A percentile compares a stretch with the other conserved stretches of the same genome.
These are phyloP conservation scores for Xerocomellus chrysenteron DNA, from an alignment of 768 basidiomycete genomes.

Conservation along the genomic window DNA sequence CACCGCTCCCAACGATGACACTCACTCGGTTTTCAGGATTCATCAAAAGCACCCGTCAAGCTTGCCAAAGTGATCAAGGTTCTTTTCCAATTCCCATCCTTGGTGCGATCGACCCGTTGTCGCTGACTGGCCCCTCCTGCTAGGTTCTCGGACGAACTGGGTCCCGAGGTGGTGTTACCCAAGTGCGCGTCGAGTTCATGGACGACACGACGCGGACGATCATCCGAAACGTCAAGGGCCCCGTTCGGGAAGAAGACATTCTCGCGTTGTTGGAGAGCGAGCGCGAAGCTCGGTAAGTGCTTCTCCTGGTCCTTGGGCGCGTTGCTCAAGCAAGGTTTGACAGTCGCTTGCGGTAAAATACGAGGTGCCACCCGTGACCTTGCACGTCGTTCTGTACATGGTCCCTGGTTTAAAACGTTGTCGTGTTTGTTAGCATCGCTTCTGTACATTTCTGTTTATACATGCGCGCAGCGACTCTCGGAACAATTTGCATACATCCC, in stretches of 20 bases:
- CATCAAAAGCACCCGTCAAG: conserved; percentile 91
- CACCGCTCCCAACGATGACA: background rate
- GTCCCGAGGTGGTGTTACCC: conserved; percentile 97
- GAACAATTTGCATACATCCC: background rate
- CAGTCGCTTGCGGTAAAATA: conserved; percentile 25
- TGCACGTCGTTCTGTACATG: background rate
- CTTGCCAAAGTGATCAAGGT: conserved; percentile 99
- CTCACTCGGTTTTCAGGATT: conserved; percentile 49
- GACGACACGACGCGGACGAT: conserved; percentile 94
- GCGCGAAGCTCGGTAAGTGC: conserved; percentile 95
- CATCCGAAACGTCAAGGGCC: conserved; percentile 99
- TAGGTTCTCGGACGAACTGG: conserved; percentile 98
- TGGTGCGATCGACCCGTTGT: background rate
- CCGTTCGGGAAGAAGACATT: conserved; percentile 94
- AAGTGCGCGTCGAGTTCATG: conserved; percentile 99
- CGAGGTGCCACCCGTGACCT: background rate
- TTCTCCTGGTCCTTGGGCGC: background rate
- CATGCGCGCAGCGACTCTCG: background rate
- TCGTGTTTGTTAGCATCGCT: conserved; percentile 4
- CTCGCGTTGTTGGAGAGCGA: conserved; percentile 96
- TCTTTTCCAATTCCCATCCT: background rate
- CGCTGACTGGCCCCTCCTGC: background rate
- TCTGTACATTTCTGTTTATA: conserved; percentile 6
- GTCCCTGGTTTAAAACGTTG: background rate
- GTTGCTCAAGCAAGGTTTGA: background rate